Evolutionary conservation across 495 filamentous ascomycete species (phyloP).

Genomic region (Annulohypoxylon bovei): DNA sequence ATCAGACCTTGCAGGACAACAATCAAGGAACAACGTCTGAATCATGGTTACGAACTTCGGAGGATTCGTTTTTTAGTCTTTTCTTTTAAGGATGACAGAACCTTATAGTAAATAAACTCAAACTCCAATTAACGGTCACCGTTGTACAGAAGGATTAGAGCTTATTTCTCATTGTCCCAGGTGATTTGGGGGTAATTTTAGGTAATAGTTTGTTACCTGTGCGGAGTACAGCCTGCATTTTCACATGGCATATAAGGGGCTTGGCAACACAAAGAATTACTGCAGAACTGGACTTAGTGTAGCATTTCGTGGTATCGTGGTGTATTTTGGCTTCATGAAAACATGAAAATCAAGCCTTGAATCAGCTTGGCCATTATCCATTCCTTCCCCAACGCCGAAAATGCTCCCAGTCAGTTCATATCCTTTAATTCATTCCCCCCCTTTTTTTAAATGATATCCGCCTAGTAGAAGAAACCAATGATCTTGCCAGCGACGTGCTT

Average conservation of each 20-base stretch:
- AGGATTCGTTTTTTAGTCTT: constrained; percentile 10
- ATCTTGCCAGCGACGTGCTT: constrained; percentile 98
- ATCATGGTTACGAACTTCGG: constrained; percentile 13
- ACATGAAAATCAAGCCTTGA: constrained; percentile 31
- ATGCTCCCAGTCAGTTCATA: constrained; percentile 42
- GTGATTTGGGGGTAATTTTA: not conserved
- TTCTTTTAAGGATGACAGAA: constrained; percentile 31
- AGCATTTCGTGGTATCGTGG: constrained; percentile 46
- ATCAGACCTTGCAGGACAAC: constrained; percentile 5
- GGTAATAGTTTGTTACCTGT: not conserved
- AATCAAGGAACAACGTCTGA: constrained; percentile 9
- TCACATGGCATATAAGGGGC: constrained; percentile 24
- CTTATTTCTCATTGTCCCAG: not conserved
- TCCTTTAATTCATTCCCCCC: constrained; percentile 25
- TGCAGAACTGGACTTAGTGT: constrained; percentile 36
- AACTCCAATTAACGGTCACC: constrained; percentile 1
- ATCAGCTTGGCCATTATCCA: constrained; percentile 34
- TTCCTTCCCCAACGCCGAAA: constrained; percentile 45
- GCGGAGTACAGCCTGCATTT: constrained; percentile 10
- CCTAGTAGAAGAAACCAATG: constrained; percentile 95
- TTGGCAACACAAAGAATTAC: constrained; percentile 12
- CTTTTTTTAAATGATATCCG: constrained; percentile 31
- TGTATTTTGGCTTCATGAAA: constrained; percentile 32
- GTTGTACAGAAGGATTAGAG: constrained; percentile 23
- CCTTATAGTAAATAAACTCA: constrained; percentile 33